phyloP scores from a whole-genome alignment of 208 protist species.

The Acanthamoeba royreba region DNA sequence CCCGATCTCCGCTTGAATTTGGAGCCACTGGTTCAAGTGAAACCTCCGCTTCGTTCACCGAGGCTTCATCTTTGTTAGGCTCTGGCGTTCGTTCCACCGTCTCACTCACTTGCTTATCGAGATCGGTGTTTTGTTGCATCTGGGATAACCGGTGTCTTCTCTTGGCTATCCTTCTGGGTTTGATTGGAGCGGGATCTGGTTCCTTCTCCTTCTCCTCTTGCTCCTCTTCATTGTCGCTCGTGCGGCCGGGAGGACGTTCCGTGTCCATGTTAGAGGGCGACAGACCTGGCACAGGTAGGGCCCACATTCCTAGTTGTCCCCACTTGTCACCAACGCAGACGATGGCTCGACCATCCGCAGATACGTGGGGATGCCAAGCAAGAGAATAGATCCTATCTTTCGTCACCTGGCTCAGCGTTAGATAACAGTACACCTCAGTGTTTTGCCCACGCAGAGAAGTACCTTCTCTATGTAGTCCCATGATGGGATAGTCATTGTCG shows the following conservation, averaged over 20 bases:
- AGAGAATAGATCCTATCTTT: background rate
- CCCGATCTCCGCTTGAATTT: background rate
- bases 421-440: too few relatives aligned
- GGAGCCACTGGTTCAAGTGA: too few relatives aligned
- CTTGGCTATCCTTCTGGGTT: background rate
- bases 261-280: background rate
- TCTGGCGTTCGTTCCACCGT: too few relatives aligned
- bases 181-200: too few relatives aligned
- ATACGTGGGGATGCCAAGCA: background rate
- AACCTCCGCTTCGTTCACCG: too few relatives aligned
- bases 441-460: too few relatives aligned
- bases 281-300: background rate
- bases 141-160: background rate
- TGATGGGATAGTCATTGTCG: background rate
- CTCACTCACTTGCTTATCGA: too few relatives aligned
- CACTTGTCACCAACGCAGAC: background rate
- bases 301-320: background rate
- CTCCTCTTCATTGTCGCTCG: background rate
- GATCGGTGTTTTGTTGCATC: too few relatives aligned
- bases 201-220: background rate
- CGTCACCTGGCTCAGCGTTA: too few relatives aligned
- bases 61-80: too few relatives aligned
- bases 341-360: background rate
- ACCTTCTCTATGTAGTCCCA: background rate
- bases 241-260: background rate